phyloP scores from a whole-genome alignment of 1,284 basidiomycete species.

The Golubevia pallescens region DNA sequence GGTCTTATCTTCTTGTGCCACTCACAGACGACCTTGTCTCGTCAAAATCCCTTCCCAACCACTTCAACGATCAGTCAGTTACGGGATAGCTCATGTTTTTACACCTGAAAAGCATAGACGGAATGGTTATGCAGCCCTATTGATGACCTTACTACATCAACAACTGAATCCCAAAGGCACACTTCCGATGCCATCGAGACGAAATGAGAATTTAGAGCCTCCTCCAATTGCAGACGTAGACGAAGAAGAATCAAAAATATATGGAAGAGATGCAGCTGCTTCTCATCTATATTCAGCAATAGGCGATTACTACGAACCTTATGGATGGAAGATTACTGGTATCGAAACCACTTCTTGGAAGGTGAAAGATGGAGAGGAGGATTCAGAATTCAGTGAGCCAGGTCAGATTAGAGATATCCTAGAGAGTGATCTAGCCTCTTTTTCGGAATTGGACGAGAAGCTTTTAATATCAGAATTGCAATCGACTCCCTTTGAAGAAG shows the following conservation, averaged over 20 bases:
- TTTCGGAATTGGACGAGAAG: conserved; percentile 17
- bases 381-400: conserved; percentile 4
- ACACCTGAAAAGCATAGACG: conserved; percentile 21
- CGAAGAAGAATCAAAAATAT: background rate
- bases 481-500: background rate
- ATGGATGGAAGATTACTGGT: conserved; percentile 23
- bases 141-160: conserved; percentile 29
- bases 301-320: conserved; percentile 23
- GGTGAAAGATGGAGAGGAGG: background rate
- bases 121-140: conserved; percentile 21
- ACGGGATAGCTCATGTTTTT: conserved; percentile 11
- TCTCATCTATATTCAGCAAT: conserved; percentile 32
- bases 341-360: conserved; percentile 26
- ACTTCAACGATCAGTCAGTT: too few species aligned
- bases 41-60: too few species aligned
- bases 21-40: too few species aligned
- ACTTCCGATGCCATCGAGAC: background rate
- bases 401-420: conserved; percentile 5
- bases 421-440: conserved; percentile 12
- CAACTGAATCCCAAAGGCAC: conserved; percentile 4
- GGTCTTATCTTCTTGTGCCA: too few species aligned
- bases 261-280: conserved; percentile 22
- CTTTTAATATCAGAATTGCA: conserved; percentile 15
- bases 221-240: background rate
- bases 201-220: background rate